These are phyloP conservation scores for Aphanoascus verrucosus DNA, from an alignment of 2,329 filamentous ascomycete genomes.

Conservation along the genomic window DNA sequence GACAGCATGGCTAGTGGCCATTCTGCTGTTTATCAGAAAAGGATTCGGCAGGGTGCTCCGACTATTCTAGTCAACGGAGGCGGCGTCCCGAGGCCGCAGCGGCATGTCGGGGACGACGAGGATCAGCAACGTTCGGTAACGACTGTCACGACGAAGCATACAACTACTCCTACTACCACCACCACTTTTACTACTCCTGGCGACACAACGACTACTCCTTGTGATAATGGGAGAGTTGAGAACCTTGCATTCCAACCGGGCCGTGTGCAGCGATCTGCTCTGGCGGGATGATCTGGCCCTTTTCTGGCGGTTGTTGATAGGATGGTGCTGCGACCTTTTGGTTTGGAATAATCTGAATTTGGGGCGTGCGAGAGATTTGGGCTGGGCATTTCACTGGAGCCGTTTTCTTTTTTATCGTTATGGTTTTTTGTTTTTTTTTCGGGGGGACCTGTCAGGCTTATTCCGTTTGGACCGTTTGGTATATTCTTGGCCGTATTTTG, in stretches of 20 bases:
- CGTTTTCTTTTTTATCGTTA: not conserved
- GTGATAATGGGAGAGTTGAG: not conserved
- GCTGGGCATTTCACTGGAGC: not conserved
- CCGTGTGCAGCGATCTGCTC: constrained; percentile 5
- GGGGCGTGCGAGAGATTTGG: not conserved
- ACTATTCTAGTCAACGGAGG: constrained; percentile 6
- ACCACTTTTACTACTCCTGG: not conserved
- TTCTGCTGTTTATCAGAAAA: constrained; percentile 4
- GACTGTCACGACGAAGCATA: not conserved
- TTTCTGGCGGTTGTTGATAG: not conserved
- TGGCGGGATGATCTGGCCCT: constrained; percentile 3
- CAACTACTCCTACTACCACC: not conserved
- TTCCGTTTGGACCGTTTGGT: not conserved
- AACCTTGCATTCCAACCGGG: constrained; percentile 5
- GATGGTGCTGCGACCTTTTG: not conserved
- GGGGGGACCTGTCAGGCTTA: not conserved
- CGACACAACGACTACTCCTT: not conserved
- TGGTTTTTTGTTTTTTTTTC: not conserved
- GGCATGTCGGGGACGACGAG: not conserved
- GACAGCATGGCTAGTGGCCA: constrained; percentile 25
- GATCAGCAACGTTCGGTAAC: constrained; percentile 3
- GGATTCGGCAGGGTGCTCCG: constrained; percentile 3
- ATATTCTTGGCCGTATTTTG: not conserved
- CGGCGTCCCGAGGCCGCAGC: not conserved
- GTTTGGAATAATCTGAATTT: not conserved